These are phyloP conservation scores for Metschnikowia continentalis DNA, from an alignment of 805 yeast genomes.

Conservation along the genomic window DNA sequence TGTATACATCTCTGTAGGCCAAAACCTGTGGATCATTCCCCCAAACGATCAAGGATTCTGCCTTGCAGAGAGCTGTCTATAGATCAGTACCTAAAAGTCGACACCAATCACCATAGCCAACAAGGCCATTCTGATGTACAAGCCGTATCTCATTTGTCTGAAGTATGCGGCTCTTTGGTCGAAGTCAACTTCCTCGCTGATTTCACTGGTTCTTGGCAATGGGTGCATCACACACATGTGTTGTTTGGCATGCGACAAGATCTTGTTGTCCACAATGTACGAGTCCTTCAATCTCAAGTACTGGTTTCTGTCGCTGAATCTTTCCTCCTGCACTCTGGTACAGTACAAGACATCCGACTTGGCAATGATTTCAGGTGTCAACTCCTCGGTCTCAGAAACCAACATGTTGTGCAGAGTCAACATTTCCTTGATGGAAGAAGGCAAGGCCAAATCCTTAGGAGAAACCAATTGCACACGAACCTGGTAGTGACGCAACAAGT, in stretches of 20 bases:
- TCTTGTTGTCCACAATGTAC: conserved; percentile 88
- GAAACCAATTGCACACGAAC: conserved; percentile 89
- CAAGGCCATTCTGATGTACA: conserved; percentile 97
- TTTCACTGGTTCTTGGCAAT: conserved; percentile 94
- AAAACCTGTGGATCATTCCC: conserved; percentile 12
- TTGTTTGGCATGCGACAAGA: conserved; percentile 87
- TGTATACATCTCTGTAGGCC: background rate
- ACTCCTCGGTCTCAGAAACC: conserved; percentile 65
- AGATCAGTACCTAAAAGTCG: conserved; percentile 49
- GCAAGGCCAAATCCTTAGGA: conserved; percentile 84
- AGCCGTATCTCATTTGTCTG: conserved; percentile 98
- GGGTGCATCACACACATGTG: conserved; percentile 99
- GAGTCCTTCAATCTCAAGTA: conserved; percentile 87
- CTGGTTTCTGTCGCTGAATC: conserved; percentile 72
- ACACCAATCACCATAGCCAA: conserved; percentile 97
- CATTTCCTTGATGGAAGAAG: conserved; percentile 65
- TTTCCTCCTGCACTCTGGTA: conserved; percentile 96
- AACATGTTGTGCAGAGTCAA: conserved; percentile 65
- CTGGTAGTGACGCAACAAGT: conserved; percentile 85
- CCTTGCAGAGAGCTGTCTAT: background rate
- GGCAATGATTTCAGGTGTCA: conserved; percentile 82
- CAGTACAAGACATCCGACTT: conserved; percentile 94
- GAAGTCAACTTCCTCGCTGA: conserved; percentile 96
- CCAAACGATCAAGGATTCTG: conserved; percentile 13
- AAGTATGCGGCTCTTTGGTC: conserved; percentile 99